Percentiles rank a stretch among this genome's conserved stretches.
These are phyloP conservation scores for Escovopsis sp. DNA, from an alignment of 2,329 filamentous ascomycete species.

Conservation along the genomic window DNA sequence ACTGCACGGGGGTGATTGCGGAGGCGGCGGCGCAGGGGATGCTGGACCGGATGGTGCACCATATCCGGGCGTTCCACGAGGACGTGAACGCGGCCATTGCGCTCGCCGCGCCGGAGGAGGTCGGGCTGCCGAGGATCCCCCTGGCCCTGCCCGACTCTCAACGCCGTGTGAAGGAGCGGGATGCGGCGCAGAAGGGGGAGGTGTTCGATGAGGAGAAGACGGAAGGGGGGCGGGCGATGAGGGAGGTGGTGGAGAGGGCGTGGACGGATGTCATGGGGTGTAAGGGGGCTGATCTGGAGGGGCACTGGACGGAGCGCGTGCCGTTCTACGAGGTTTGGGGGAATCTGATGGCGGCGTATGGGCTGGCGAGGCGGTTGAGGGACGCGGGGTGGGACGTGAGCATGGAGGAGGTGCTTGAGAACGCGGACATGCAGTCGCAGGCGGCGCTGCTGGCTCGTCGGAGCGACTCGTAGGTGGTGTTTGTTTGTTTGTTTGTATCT, in stretches of 20 bases:
- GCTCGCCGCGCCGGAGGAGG: too few relatives aligned
- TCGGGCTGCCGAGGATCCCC: neutral
- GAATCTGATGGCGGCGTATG: neutral
- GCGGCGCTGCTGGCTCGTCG: neutral
- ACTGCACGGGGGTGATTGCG: neutral
- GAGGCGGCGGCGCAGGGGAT: neutral
- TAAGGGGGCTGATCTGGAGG: too few relatives aligned
- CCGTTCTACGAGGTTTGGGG: neutral
- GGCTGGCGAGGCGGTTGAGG: neutral
- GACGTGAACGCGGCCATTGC: neutral
- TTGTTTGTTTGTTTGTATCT: too few relatives aligned
- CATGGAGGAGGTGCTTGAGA: neutral
- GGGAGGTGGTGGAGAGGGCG: too few relatives aligned
- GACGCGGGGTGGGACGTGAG: neutral
- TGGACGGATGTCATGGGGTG: too few relatives aligned
- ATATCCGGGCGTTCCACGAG: neutral
- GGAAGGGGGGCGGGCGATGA: too few relatives aligned
- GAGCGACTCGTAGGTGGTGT: too few relatives aligned
- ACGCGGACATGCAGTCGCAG: neutral
- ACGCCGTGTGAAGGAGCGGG: too few relatives aligned
- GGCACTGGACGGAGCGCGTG: too few relatives aligned
- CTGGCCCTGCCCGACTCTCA: too few relatives aligned
- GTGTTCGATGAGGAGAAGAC: too few relatives aligned
- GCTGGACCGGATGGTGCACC: conserved; percentile 1
- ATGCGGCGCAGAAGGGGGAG: too few relatives aligned